Evolutionary conservation across 208 protist species (phyloP), one percentile per base, ranked within the genome.

Genomic region (Leishmania lainsoni): DNA sequence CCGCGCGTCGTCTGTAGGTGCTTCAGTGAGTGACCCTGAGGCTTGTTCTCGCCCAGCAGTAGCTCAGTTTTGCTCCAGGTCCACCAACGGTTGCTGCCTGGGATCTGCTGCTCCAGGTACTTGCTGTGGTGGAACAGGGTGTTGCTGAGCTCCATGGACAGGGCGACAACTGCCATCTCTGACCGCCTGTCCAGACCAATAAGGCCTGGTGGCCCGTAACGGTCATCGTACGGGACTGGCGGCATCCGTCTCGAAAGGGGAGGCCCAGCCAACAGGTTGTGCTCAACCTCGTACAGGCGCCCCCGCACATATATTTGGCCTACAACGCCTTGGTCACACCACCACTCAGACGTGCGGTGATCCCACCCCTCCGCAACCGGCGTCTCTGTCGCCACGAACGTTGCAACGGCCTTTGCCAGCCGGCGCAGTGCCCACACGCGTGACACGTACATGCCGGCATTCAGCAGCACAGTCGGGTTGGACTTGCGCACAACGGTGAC

Each of bases 341-440:
- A 71, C 85, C 85, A 88, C 65, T 81, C 9, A 8, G 59, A 16
- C 71, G 63, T 76, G 20, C 77, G n/a, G 69, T 76, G 63, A 48
- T 75, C 71, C 22, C 76, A 70, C 10, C n/a, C 71, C 59, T 81
- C 79, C 16, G 74, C 32, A 0, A 87, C 76, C 3, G 84, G 80
- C 39, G 39, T 73, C 42, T 87, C 81, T 32, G 45, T 54, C 56
- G n/a, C 71, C 45, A 65, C 5, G 81, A 81, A 87, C 39, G 45
- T 35, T 45, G 69, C 71, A 16, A 87, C 35, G 1, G 78, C 42
- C n/a, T 61, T 39, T 26, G 74, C 78, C 52, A 88, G 65, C 48
- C 63, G 39, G 66, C 80, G 75, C 58, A 86, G 80, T 35, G 75
- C 85, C 85, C 85, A 88, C 75, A 88, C 85, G 9, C 85, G 85